Conservation (phyloP, 306 rosid genomes). For the Abrus precatorius region DNA sequence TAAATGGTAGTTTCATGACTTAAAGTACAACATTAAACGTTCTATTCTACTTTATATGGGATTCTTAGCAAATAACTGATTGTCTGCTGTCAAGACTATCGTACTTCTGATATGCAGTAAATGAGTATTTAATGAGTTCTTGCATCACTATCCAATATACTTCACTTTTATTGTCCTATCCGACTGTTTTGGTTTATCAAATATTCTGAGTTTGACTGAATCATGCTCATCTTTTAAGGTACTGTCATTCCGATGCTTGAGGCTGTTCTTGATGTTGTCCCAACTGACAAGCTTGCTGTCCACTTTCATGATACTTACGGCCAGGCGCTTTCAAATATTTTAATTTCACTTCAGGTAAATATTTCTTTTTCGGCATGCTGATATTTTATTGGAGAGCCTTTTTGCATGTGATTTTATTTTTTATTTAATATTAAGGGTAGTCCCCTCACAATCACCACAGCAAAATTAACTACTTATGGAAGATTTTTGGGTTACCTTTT, state of each 20-base stretch:
- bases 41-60: too few relatives aligned
- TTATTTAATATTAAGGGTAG: background rate
- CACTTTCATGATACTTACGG: conserved; percentile 99
- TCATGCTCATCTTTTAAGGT: conserved; percentile 56
- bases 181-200: conserved; percentile 39
- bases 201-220: conserved; percentile 30
- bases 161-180: conserved; percentile 22
- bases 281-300: conserved; percentile 77
- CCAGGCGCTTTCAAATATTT: conserved; percentile 90
- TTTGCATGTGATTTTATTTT: background rate
- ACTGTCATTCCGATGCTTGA: conserved; percentile 88
- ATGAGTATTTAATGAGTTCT: conserved; percentile 23
- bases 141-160: background rate
- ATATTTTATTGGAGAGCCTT: conserved; percentile 1
- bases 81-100: conserved; percentile 10
- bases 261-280: conserved; percentile 79
- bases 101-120: background rate
- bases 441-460: background rate
- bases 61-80: background rate
- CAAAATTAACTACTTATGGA: background rate
- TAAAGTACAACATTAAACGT: too few relatives aligned
- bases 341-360: conserved; percentile 84
- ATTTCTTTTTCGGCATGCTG: conserved; percentile 9
- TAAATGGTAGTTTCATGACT: too few relatives aligned
- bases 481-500: conserved; percentile 15